Percentiles rank a stretch among this genome's conserved stretches.
Evolutionary conservation across 768 basidiomycete genomes (phyloP).

Genomic region (Hygrocybe punicea): DNA sequence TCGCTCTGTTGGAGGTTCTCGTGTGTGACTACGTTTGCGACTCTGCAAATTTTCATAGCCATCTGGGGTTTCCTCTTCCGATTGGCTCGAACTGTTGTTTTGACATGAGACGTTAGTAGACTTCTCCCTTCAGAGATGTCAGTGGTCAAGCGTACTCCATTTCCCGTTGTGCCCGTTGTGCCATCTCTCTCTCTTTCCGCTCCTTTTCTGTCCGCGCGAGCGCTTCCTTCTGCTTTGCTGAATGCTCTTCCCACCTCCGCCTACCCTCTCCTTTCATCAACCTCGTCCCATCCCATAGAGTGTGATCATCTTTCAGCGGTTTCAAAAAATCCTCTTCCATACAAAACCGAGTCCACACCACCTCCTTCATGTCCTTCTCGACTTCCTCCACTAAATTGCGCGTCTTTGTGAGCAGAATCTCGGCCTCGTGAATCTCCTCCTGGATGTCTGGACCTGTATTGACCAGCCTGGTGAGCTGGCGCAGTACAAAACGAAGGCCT

Average conservation of each 20-base stretch:
- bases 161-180: background rate
- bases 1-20: too few relatives aligned
- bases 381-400: slow-evolving; percentile 5
- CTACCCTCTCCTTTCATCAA: background rate
- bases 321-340: slow-evolving; percentile 14
- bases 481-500: slow-evolving; percentile 15
- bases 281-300: slow-evolving; percentile 31
- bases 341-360: slow-evolving; percentile 15
- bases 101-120: too few relatives aligned
- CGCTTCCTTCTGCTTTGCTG: too few relatives aligned
- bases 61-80: too few relatives aligned
- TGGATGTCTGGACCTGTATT: slow-evolving; percentile 12
- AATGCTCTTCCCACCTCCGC: background rate
- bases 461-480: slow-evolving; percentile 14
- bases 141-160: too few relatives aligned
- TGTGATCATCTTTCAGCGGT: slow-evolving; percentile 23
- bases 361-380: slow-evolving; percentile 9
- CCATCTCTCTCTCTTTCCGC: background rate
- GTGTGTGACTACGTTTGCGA: too few relatives aligned
- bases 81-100: too few relatives aligned
- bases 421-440: slow-evolving; percentile 16
- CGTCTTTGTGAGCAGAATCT: slow-evolving; percentile 13
- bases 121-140: too few relatives aligned
- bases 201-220: background rate
- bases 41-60: too few relatives aligned